A percentile compares a stretch with the other conserved stretches of the same genome.
phyloP scores from a whole-genome alignment of 2,329 filamentous ascomycete genomes.

The Fusarium bulbicola region DNA sequence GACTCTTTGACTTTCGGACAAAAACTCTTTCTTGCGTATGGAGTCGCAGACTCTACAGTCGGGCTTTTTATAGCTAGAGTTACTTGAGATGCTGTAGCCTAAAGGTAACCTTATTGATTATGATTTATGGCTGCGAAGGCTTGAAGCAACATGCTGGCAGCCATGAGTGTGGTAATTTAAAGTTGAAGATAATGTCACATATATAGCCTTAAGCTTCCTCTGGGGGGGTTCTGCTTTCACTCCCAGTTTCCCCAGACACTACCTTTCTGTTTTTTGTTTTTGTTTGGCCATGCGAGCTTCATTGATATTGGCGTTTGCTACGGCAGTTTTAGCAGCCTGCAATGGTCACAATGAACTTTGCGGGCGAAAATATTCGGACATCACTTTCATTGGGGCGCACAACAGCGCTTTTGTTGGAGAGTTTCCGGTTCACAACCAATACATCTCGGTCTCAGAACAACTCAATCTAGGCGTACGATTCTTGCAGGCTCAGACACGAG shows the following conservation, averaged over 20 bases:
- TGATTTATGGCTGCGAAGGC: slow-evolving; percentile 5
- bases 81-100: too few species aligned
- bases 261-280: not conserved
- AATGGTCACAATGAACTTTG: slow-evolving; percentile 68
- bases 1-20: too few species aligned
- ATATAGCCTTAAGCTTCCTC: not conserved
- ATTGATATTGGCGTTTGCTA: slow-evolving; percentile 26
- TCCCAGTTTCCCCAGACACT: not conserved
- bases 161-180: not conserved
- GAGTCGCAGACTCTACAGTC: too few species aligned
- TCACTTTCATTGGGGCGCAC: slow-evolving; percentile 72
- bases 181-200: not conserved
- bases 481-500: slow-evolving; percentile 71
- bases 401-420: slow-evolving; percentile 71
- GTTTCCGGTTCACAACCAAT: slow-evolving; percentile 66
- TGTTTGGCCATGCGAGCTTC: slow-evolving; percentile 25
- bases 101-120: too few species aligned
- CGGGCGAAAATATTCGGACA: slow-evolving; percentile 64
- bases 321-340: slow-evolving; percentile 51
- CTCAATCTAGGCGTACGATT: slow-evolving; percentile 70
- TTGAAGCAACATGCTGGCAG: slow-evolving; percentile 10
- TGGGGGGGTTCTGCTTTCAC: not conserved
- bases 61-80: too few species aligned
- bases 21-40: too few species aligned
- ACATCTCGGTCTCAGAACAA: slow-evolving; percentile 65